Base-by-base conservation (phyloP, 768 basidiomycete species). In the Pulveroboletus sp. region DNA sequence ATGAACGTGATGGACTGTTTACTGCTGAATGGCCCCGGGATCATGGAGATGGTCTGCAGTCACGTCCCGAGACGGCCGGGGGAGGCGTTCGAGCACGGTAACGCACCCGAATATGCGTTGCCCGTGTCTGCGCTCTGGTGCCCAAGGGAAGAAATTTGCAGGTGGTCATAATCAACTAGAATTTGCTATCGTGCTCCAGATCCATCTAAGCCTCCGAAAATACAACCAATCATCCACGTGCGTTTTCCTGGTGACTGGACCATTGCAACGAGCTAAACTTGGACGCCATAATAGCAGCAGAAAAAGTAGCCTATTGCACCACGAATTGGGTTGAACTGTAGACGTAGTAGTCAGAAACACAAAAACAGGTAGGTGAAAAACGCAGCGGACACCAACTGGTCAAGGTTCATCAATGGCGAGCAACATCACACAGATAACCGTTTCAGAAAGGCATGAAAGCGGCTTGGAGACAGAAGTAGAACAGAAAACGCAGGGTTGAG, bases 221-320 rank as follows among this genome's bases (percentile, higher is more conserved):
- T 55, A 43, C 54, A 12, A 51, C 61, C 61, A 58, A 49, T 38
- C 28, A 41, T 42, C 30, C 48, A 47, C 51, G 31, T 46, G 49
- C 43, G 27, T 10, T 33, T 47, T 46, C 40, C 11, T 45, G 47
- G 21, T 11, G 45, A n/a, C 41, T 39, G 18, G 40, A 52, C 41
- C 45, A 45, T 38, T 46, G 47, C 32, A 39, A 45, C 8, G 0
- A 52, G 52, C 47, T 28, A 48, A 37, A 39, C 46, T 35, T 37
- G 38, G 37, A 39, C 8, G 18, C 46, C n/a, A 14, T 40, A 17
- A 26, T n/a, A 40, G 37, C 32, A 18, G 36, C 36, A 21, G 24
- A 21, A 14, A 21, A 43, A 39, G 43, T 36, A 31, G 2, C 3
- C 8, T 36, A 49, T 31, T 30, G 38, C 30, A 38, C 47, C 39